Percentiles rank a stretch among this genome's conserved stretches.
Conservation (phyloP, 192 early-diverging fungal species). For the Podochytrium sp. region DNA sequence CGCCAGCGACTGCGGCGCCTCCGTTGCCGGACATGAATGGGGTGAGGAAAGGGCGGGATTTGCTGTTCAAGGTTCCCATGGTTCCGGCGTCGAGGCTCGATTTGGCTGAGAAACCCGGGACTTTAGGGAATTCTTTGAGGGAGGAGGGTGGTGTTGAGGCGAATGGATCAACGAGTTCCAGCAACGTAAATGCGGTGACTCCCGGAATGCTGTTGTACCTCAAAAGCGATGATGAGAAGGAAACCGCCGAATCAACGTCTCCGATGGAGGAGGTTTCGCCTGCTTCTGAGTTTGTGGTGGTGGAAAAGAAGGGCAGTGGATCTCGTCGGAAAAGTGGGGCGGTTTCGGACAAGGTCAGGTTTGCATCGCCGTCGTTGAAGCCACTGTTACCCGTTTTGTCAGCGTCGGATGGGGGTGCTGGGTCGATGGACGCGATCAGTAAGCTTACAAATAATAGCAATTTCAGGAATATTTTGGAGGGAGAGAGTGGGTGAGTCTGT, state of each 20-base stretch:
- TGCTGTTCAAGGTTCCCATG: slow-evolving; percentile 18
- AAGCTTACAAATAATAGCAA: slow-evolving; percentile 71
- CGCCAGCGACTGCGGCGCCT: background rate
- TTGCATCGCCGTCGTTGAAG: slow-evolving; percentile 46
- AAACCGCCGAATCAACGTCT: too few relatives aligned
- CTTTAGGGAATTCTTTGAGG: background rate
- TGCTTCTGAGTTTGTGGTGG: background rate
- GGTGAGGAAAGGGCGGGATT: background rate
- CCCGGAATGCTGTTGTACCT: slow-evolving; percentile 16
- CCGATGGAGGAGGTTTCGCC: background rate
- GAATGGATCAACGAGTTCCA: background rate
- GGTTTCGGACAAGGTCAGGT: background rate
- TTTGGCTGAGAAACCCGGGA: background rate
- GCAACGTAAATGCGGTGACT: slow-evolving; percentile 3
- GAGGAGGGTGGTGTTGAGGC: background rate
- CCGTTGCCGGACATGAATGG: background rate
- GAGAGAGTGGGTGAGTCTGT: slow-evolving; percentile 75
- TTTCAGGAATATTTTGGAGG: slow-evolving; percentile 88
- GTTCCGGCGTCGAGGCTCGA: slow-evolving; percentile 7
- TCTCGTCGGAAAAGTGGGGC: slow-evolving; percentile 7
- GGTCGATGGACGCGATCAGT: slow-evolving; percentile 50
- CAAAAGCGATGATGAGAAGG: slow-evolving; percentile 8
- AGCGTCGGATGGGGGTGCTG: background rate
- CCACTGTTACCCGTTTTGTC: slow-evolving; percentile 32
- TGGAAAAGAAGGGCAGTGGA: too few relatives aligned